These are phyloP conservation scores for Xylariaceae sp. DNA, from an alignment of 2,329 filamentous ascomycete species.

Conservation along the genomic window DNA sequence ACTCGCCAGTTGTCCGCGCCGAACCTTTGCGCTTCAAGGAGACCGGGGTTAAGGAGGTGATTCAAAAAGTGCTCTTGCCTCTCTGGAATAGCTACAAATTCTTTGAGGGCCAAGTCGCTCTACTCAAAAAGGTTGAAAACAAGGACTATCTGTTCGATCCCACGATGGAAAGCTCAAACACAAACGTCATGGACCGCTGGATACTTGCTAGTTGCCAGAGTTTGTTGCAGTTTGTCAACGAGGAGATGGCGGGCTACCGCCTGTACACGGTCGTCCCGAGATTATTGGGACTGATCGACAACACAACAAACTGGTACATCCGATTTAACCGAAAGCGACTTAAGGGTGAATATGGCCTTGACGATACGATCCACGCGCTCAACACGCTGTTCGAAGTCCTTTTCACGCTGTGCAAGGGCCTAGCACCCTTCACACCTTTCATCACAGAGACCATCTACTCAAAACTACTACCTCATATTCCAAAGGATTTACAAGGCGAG, in stretches of 20 bases:
- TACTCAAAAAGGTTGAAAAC: slow-evolving; percentile 84
- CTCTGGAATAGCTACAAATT: slow-evolving; percentile 98
- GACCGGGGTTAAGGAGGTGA: slow-evolving; percentile 89
- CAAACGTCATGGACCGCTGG: slow-evolving; percentile 96
- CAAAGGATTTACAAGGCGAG: slow-evolving; percentile 69
- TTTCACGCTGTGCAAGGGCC: slow-evolving; percentile 74
- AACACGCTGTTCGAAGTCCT: slow-evolving; percentile 95
- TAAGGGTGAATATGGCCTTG: slow-evolving; percentile 67
- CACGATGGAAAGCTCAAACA: slow-evolving; percentile 74
- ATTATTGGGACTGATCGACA: slow-evolving; percentile 83
- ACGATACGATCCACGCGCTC: slow-evolving; percentile 88
- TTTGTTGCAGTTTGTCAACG: slow-evolving; percentile 87
- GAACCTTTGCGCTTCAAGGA: slow-evolving; percentile 94
- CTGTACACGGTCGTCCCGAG: slow-evolving; percentile 92
- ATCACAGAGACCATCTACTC: slow-evolving; percentile 94
- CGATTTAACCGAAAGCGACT: slow-evolving; percentile 85
- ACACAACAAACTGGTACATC: slow-evolving; percentile 99
- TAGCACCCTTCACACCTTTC: slow-evolving; percentile 96
- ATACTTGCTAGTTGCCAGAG: slow-evolving; percentile 93
- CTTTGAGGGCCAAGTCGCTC: slow-evolving; percentile 84
- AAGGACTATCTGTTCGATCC: slow-evolving; percentile 82
- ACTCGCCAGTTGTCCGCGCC: slow-evolving; percentile 91
- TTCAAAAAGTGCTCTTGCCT: slow-evolving; percentile 87
- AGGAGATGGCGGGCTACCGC: slow-evolving; percentile 85
- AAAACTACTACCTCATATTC: slow-evolving; percentile 81